Evolutionary conservation across 176 grass and related monocot species (phyloP), one percentile per base, ranked within the genome.

Genomic region (Zizania latifolia): DNA sequence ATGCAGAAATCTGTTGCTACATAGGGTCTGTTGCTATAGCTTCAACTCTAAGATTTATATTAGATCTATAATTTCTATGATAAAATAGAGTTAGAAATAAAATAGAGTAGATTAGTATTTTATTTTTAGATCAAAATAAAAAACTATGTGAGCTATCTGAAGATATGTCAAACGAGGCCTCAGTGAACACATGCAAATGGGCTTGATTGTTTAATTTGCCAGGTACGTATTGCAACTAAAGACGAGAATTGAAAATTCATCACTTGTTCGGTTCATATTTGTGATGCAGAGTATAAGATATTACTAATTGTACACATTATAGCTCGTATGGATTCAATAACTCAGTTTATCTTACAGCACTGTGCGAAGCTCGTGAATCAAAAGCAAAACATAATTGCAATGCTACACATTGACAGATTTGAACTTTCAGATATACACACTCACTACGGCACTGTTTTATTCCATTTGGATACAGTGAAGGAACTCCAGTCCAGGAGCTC

Each of bases 331-430:
- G 40, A 70, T 36, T 86, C 6, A 13, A 14, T 38, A 15, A n/a
- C 28, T 81, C 28, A 59, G 28, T 46, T 58, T 11, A 16, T 22
- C 23, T 2, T 4, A 48, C 0, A 24, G 27, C 8, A 40, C 12
- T 23, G 19, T 10, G 59, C 14, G 59, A 17, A 22, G 8, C 19
- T 35, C 28, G 21, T 68, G 71, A 68, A 68, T 61, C 30, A 35
- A 8, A 8, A 38, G 38, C 70, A 70, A 10, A 38, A 53, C 63
- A 77, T 54, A 32, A 40, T 4, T 23, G 17, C 11, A 28, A 62
- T 29, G 33, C 21, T 45, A 60, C 74, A 39, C 31, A 8, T 82
- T 65, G 48, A 58, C 19, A 72, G 63, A 81, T 44, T 71, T 50
- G 54, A 19, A 68, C 19, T 22, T 36, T 38, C 38, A 76, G 51